A percentile compares a stretch with the other conserved stretches of the same genome.
Conservation (phyloP, 176 grass and related monocot species). For the Aegilops tauschii region DNA sequence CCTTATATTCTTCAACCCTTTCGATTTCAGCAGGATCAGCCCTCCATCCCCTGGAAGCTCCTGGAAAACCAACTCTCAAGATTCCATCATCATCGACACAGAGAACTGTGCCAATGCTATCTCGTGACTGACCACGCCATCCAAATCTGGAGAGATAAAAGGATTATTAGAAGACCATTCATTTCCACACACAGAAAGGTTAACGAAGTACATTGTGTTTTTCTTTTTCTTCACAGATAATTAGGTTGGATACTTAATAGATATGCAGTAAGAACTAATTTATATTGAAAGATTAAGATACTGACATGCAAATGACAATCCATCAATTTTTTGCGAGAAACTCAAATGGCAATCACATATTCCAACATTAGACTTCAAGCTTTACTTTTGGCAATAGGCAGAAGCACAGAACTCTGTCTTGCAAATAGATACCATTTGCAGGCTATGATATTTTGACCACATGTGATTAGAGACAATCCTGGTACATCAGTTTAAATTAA, state of each 20-base stretch:
- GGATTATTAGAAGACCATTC: slow-evolving; percentile 19
- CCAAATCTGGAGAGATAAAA: slow-evolving; percentile 70
- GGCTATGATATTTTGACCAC: slow-evolving; percentile 2
- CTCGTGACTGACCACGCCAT: slow-evolving; percentile 90
- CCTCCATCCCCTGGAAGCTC: slow-evolving; percentile 98
- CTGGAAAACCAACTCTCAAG: slow-evolving; percentile 95
- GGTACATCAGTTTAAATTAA: slow-evolving; percentile 8
- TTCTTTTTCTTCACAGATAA: neutral
- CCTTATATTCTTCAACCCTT: slow-evolving; percentile 98
- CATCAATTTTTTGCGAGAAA: neutral
- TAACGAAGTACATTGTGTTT: neutral
- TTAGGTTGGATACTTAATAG: neutral
- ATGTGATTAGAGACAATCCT: neutral
- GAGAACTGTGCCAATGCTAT: slow-evolving; percentile 96
- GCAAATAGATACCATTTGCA: neutral
- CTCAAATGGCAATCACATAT: neutral
- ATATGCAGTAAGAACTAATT: neutral
- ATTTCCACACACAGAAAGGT: neutral
- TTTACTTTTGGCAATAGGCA: slow-evolving; percentile 4
- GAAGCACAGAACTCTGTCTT: slow-evolving; percentile 9
- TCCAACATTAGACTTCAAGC: neutral
- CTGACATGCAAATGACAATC: neutral
- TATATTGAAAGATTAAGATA: neutral
- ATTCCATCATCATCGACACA: slow-evolving; percentile 99
- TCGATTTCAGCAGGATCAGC: slow-evolving; percentile 99